Evolutionary conservation across 2,329 filamentous ascomycete genomes (phyloP).

Genomic region (Graphium sp.): DNA sequence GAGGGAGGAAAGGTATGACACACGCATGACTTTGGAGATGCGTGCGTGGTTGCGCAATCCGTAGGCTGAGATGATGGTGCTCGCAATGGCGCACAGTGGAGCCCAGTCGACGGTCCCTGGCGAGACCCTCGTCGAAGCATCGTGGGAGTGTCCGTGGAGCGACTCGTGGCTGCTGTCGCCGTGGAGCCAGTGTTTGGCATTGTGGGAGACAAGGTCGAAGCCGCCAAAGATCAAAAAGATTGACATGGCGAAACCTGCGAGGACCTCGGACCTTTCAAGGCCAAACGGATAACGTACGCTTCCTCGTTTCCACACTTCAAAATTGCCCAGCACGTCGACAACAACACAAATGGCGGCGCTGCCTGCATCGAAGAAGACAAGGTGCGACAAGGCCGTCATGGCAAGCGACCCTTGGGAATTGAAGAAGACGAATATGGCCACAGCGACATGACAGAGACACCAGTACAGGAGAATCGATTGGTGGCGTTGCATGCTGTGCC

Average conservation of each 20-base stretch:
- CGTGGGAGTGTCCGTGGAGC: slow-evolving; percentile 30
- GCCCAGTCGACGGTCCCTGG: slow-evolving; percentile 69
- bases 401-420: slow-evolving; percentile 73
- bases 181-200: slow-evolving; percentile 84
- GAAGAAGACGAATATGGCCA: slow-evolving; percentile 76
- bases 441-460: slow-evolving; percentile 74
- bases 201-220: slow-evolving; percentile 87
- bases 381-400: slow-evolving; percentile 79
- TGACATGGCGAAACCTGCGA: slow-evolving; percentile 91
- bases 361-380: slow-evolving; percentile 90
- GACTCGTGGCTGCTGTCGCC: slow-evolving; percentile 17
- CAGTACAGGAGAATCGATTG: slow-evolving; percentile 73
- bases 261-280: slow-evolving; percentile 79
- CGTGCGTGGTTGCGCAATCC: slow-evolving; percentile 79
- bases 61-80: slow-evolving; percentile 74
- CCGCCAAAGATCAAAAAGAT: slow-evolving; percentile 96
- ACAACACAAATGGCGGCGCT: slow-evolving; percentile 81
- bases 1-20: slow-evolving; percentile 65
- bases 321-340: slow-evolving; percentile 88
- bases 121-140: slow-evolving; percentile 45
- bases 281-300: slow-evolving; percentile 89
- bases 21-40: slow-evolving; percentile 81
- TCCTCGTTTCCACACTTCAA: slow-evolving; percentile 91
- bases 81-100: slow-evolving; percentile 63
- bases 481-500: slow-evolving; percentile 75